Base-by-base conservation (phyloP, 1,284 basidiomycete genomes). In the Sphagnurus paluster region DNA sequence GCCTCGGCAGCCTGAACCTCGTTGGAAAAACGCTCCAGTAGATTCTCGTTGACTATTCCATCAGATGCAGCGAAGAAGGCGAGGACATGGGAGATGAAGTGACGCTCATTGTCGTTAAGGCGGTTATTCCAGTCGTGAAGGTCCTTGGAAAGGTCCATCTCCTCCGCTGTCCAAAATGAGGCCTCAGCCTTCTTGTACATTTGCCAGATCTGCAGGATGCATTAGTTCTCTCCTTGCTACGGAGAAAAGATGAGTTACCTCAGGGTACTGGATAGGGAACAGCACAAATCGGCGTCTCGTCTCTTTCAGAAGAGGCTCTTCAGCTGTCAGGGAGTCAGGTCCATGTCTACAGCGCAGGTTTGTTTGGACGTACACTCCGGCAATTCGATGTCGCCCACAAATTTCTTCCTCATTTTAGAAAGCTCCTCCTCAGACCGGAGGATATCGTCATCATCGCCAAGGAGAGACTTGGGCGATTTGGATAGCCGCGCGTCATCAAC, bases 11-110 rank as follows among this genome's bases (percentile, higher is more conserved):
- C 84, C 67, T 98, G 94, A 0, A 98, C 94, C 67, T 98, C 96
- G 50, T 86, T 85, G 25, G 91, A 94, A 74, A 97, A 98, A 25
- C 95, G 86, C 70, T 98, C 93, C 44, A 98, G 79, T 0, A 98
- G 78, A 70, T 98, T 98, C 67, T 98, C 95, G 70, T 98, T 98
- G 65, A 99, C 94, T 50, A 99, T 98, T 44, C 96, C 95, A 59
- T 98, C 95, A 0, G 94, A 98, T 0, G 94, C 92, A 14, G 95
- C 93, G 59, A 98, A 98, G 71, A 98, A 99, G 7, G 95, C 96
- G 34, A 98, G 87, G 42, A 98, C 90, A 59, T 96, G 93, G 14
- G 93, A 94, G 64, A 98, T 84, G 63, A 99, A 98, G 70, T 96
- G 90, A 30, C 91, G 88, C 67, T 98, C 95, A 61, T 94, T 89